Evolutionary conservation across 805 yeast genomes (phyloP), one percentile per base, ranked within the genome.

Genomic region (Ogataea polymorpha): DNA sequence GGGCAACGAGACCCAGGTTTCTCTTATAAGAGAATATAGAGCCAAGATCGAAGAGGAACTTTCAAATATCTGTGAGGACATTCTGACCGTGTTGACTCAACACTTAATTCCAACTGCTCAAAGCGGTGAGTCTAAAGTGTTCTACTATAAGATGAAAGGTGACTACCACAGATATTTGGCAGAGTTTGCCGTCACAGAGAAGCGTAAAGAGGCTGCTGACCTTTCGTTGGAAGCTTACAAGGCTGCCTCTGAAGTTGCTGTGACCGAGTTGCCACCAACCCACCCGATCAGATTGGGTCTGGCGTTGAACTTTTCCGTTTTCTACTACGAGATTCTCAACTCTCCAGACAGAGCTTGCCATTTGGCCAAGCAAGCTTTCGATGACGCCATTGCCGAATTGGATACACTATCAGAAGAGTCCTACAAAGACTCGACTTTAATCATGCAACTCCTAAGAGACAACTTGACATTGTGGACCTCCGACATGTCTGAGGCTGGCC

Each of bases 321-420:
- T 91, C 74, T 93, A 91, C 80, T 91, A 91, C 66, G 99, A 91
- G 76, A 95, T 93, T 63, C 85, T 90, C 71, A 90, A 91, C 72
- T 86, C 96, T 45, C 98, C 99, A 59, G 97, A 91, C 68, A 87
- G 95, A 70, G 99, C 99, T 57, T 91, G 99, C 70, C 96, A 90
- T 68, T 80, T 91, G 68, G 99, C 99, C 61, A 93, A 91, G 72
- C 96, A 91, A 74, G 98, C 99, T 28, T 91, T 93, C 58, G 99
- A 91, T 70, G 98, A 91, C 65, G 99, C 99, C 51, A 95, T 91
- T 66, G 96, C 99, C 51, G 98, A 93, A 74, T 80, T 91, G 67
- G 99, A 91, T 72, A 87, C 97, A 54, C 77, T 91, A 65, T 86
- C 96, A 33, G 99, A 91, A 74, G 99, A 91, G 74, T 86, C 96